phyloP scores from a whole-genome alignment of 208 protist genomes.

The Wallacemonas rigidus region DNA sequence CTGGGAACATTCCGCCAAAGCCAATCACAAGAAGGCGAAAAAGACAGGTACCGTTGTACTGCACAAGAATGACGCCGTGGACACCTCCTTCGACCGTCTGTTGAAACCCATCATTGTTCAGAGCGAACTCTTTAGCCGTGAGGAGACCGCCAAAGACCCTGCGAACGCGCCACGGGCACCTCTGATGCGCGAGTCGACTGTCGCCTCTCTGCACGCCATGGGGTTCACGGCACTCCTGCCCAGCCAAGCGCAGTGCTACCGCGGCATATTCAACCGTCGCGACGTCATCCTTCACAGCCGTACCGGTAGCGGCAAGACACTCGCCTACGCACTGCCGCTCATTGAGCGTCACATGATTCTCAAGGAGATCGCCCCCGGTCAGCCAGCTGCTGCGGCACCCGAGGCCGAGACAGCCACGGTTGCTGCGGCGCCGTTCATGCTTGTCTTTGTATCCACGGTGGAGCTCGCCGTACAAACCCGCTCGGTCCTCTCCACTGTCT shows the following conservation, averaged over 20 bases:
- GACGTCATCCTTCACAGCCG: slow-evolving; percentile 94
- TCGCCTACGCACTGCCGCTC: slow-evolving; percentile 98
- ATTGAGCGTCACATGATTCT: slow-evolving; percentile 82
- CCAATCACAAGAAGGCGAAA: slow-evolving; percentile 69
- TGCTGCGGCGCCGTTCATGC: slow-evolving; percentile 60
- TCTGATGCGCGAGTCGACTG: slow-evolving; percentile 73
- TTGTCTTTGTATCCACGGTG: slow-evolving; percentile 90
- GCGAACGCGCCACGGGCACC: slow-evolving; percentile 32
- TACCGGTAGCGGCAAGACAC: slow-evolving; percentile 97
- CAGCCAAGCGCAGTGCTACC: slow-evolving; percentile 88
- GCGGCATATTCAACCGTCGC: slow-evolving; percentile 80
- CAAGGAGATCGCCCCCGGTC: slow-evolving; percentile 20
- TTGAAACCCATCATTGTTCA: slow-evolving; percentile 53
- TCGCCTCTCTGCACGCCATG: slow-evolving; percentile 48
- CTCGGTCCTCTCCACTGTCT: slow-evolving; percentile 69
- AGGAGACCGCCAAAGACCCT: slow-evolving; percentile 19
- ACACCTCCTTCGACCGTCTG: slow-evolving; percentile 70
- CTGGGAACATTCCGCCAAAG: slow-evolving; percentile 67
- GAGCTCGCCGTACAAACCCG: slow-evolving; percentile 87
- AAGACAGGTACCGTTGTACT: slow-evolving; percentile 88
- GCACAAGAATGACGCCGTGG: slow-evolving; percentile 67
- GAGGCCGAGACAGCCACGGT: slow-evolving; percentile 3
- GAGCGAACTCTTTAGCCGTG: slow-evolving; percentile 25
- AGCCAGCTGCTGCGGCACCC: background rate
- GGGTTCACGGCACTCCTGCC: slow-evolving; percentile 67